Conservation (phyloP, 352 stramenopile genomes). For the Globisporangium cederbergense region DNA sequence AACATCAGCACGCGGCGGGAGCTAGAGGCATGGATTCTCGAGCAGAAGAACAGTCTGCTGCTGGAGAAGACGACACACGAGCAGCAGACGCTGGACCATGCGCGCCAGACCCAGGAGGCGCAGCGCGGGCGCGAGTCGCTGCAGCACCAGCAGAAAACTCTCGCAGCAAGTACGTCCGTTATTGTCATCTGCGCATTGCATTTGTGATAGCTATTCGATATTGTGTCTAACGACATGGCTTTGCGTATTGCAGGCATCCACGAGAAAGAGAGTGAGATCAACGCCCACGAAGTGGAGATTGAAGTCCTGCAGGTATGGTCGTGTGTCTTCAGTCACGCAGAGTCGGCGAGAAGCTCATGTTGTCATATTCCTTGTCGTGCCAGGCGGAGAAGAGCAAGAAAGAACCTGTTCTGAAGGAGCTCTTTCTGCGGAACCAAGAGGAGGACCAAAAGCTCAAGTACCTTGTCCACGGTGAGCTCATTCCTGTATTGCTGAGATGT, state of each 20-base stretch:
- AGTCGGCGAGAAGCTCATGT: neutral
- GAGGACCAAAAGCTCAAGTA: slow-evolving; percentile 59
- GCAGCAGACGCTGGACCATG: slow-evolving; percentile 36
- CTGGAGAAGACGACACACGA: slow-evolving; percentile 45
- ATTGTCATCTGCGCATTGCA: neutral
- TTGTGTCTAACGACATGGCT: neutral
- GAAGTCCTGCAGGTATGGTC: slow-evolving; percentile 47
- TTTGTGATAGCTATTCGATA: neutral
- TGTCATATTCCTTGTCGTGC: neutral
- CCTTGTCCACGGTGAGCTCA: slow-evolving; percentile 23
- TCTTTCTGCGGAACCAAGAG: slow-evolving; percentile 54
- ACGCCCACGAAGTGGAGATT: slow-evolving; percentile 60
- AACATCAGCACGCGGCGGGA: slow-evolving; percentile 44
- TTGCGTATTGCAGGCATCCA: slow-evolving; percentile 12
- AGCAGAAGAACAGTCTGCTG: slow-evolving; percentile 35
- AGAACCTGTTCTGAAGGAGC: slow-evolving; percentile 33
- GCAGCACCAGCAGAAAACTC: slow-evolving; percentile 38
- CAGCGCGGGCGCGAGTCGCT: slow-evolving; percentile 40
- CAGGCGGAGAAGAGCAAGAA: slow-evolving; percentile 14
- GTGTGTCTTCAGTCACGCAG: neutral
- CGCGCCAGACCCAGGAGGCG: slow-evolving; percentile 33
- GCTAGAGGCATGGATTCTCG: slow-evolving; percentile 41
- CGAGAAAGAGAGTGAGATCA: slow-evolving; percentile 53
- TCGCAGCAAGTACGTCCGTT: slow-evolving; percentile 29
- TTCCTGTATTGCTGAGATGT: neutral